These are phyloP conservation scores for Microcera coccophila DNA, from an alignment of 2,329 filamentous ascomycete species.

Conservation along the genomic window DNA sequence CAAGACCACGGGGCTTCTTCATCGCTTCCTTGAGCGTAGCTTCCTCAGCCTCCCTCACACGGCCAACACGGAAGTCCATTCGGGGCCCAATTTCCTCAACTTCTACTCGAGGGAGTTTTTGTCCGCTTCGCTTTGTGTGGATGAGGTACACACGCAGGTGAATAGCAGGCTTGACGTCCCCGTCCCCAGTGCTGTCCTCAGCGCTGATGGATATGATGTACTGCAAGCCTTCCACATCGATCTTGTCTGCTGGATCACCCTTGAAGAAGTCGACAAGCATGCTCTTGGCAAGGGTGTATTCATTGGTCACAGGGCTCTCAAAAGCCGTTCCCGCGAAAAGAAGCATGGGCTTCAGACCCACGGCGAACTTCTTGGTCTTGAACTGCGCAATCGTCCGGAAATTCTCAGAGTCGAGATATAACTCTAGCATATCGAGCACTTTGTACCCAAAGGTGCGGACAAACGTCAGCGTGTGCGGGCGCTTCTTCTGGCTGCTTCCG, in stretches of 20 bases:
- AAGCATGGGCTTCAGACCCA: conserved; percentile 85
- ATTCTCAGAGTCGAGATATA: conserved; percentile 72
- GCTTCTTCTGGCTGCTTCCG: conserved; percentile 84
- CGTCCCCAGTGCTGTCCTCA: conserved; percentile 52
- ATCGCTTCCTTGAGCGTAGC: conserved; percentile 83
- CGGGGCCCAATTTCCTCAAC: conserved; percentile 93
- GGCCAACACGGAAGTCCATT: conserved; percentile 85
- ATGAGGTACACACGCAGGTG: conserved; percentile 81
- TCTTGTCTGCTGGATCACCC: conserved; percentile 67
- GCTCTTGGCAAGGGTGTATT: conserved; percentile 82
- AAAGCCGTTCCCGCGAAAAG: conserved; percentile 87
- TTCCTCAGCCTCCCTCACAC: conserved; percentile 73
- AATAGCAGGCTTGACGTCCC: conserved; percentile 52
- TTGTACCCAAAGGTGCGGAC: conserved; percentile 80
- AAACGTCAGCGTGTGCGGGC: conserved; percentile 85
- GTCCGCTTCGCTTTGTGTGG: conserved; percentile 78
- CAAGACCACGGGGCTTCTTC: conserved; percentile 72
- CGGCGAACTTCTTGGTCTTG: conserved; percentile 68
- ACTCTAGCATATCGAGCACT: conserved; percentile 90
- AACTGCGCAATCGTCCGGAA: conserved; percentile 71
- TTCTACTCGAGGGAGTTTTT: conserved; percentile 84
- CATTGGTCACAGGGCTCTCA: conserved; percentile 73
- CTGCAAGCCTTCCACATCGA: conserved; percentile 93
- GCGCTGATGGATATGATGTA: conserved; percentile 82
- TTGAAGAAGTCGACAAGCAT: conserved; percentile 89